Evolutionary conservation across 345 rosid species (phyloP).

Genomic region (Physaria fendleri): DNA sequence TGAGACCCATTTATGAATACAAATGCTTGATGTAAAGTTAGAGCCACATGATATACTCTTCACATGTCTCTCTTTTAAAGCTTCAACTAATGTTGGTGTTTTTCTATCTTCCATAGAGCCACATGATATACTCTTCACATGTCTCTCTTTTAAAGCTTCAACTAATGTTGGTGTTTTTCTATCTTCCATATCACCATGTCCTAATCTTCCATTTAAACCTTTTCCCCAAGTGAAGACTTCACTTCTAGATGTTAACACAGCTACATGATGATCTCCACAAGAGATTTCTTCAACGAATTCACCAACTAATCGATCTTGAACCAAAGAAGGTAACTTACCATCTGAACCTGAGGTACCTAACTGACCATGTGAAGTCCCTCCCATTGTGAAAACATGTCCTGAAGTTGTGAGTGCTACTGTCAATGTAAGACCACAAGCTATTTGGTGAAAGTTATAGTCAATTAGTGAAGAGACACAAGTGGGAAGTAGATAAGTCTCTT

Average conservation of each 20-base stretch:
- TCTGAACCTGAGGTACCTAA: conserved; percentile 60
- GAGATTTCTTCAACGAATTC: conserved; percentile 93
- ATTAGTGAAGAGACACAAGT: conserved; percentile 77
- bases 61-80: conserved; percentile 75
- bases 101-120: conserved; percentile 58
- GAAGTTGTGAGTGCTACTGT: conserved; percentile 92
- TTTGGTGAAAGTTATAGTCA: conserved; percentile 85
- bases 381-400: conserved; percentile 91
- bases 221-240: conserved; percentile 96
- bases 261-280: conserved; percentile 86
- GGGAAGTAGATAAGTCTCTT: conserved; percentile 75
- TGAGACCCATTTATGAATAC: conserved; percentile 94
- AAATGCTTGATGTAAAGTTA: conserved; percentile 80
- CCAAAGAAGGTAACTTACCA: conserved; percentile 70
- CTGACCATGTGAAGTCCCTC: conserved; percentile 69
- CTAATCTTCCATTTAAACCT: conserved; percentile 84
- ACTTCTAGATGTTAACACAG: conserved; percentile 79
- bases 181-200: conserved; percentile 85
- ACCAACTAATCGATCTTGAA: conserved; percentile 81
- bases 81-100: conserved; percentile 74
- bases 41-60: conserved; percentile 92
- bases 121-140: conserved; percentile 84
- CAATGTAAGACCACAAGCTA: conserved; percentile 80
- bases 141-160: conserved; percentile 73
- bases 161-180: conserved; percentile 65